Base-by-base conservation (phyloP, 2,329 filamentous ascomycete species). In the Aureobasidium lini region DNA sequence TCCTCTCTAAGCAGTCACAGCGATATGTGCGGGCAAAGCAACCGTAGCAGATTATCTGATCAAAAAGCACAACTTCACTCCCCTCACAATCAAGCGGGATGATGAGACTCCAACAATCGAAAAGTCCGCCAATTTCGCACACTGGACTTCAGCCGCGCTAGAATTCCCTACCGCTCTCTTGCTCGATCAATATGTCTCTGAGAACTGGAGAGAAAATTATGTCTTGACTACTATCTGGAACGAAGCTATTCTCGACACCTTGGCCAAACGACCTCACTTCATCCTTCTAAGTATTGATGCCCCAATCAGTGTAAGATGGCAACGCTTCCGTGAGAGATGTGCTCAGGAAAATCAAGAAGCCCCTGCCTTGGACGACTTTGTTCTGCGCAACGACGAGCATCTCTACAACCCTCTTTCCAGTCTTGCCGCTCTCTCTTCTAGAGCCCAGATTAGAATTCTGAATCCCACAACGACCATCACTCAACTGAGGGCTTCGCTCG, bases 11-110 rank as follows among this genome's bases (percentile, higher is more conserved):
- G 32, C 15, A 18, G 48, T n/a, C 23, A 42, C 69, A 94, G 92
- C 89, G 69, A 93, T 96, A 68, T 97, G 92, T 77, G 86, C 93
- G 50, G 94, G 94, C 68, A 97, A 96, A 77, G 86, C 85, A 70
- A 90, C 90, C 9, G 89, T 97, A 64, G 91, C 91, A 60, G 84
- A 89, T 58, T 96, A 95, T 71, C 83, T 99, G 8, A 84, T 92
- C 64, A 83, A 91, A 64, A 84, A 92, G 64, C 88, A 96, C 73
- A 85, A 84, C 62, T 99, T 97, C 75, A 84, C 82, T 62, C 83
- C 84, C 48, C 81, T 96, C 60, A 80, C 83, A 66, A 79, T 96
- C 32, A 73, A 71, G 44, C 71, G 68, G 36, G 69, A 66, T 13
- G 64, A 69, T 49, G 60, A 67, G 16, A 75, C 73, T 2, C 72